Percentiles rank a stretch among this genome's conserved stretches.
phyloP scores from a whole-genome alignment of 495 filamentous ascomycete species.

The Podospora fimiseda region DNA sequence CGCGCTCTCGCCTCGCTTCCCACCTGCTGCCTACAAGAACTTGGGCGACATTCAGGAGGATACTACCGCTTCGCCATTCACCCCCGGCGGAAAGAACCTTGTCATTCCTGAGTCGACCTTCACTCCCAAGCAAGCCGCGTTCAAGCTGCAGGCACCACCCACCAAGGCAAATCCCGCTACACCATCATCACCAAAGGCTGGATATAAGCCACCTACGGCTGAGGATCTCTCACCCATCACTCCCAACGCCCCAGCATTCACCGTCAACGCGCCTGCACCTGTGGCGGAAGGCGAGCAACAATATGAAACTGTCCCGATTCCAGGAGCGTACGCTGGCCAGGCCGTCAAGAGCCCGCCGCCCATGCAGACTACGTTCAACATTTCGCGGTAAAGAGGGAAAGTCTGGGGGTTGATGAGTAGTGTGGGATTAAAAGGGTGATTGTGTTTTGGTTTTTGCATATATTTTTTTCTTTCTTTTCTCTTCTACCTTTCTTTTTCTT shows the following conservation, averaged over 20 bases:
- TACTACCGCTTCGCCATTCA: slow-evolving; percentile 35
- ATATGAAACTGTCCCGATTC: slow-evolving; percentile 63
- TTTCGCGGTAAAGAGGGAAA: slow-evolving; percentile 14
- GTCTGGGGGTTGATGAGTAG: not conserved
- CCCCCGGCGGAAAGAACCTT: slow-evolving; percentile 33
- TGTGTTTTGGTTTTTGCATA: slow-evolving; percentile 10
- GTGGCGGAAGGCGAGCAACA: slow-evolving; percentile 56
- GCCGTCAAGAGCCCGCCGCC: slow-evolving; percentile 40
- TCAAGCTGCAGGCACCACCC: slow-evolving; percentile 80
- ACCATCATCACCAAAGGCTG: slow-evolving; percentile 61
- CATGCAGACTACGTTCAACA: slow-evolving; percentile 33
- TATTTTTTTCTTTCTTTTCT: slow-evolving; percentile 21
- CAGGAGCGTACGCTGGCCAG: slow-evolving; percentile 52
- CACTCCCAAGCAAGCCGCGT: slow-evolving; percentile 43
- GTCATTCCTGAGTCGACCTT: slow-evolving; percentile 42
- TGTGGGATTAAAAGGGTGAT: not conserved
- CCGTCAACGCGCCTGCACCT: slow-evolving; percentile 39
- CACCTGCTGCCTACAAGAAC: slow-evolving; percentile 42
- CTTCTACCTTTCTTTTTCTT: slow-evolving; percentile 12
- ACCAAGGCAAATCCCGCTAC: slow-evolving; percentile 67
- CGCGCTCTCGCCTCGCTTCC: slow-evolving; percentile 49
- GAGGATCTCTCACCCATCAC: slow-evolving; percentile 10
- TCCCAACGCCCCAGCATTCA: slow-evolving; percentile 14
- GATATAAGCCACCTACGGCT: slow-evolving; percentile 41
- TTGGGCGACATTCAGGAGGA: slow-evolving; percentile 43